Percentiles rank a stretch among this genome's conserved stretches.
Evolutionary conservation across 208 protist species (phyloP).

Genomic region (Zelonia costaricensis): DNA sequence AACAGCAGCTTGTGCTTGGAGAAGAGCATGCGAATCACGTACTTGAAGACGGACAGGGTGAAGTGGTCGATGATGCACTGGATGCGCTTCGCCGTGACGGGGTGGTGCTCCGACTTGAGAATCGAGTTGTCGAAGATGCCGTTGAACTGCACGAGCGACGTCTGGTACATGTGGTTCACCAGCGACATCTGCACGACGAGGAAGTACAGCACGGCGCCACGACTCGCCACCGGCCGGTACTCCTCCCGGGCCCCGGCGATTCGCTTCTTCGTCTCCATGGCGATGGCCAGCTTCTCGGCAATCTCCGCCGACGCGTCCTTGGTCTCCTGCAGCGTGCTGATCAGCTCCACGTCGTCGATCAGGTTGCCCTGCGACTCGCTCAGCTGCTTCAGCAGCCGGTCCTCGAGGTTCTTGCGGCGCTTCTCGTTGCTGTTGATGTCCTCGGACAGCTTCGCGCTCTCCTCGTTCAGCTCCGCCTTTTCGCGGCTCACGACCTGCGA

Average conservation of each 20-base stretch:
- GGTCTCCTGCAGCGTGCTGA: slow-evolving; percentile 96
- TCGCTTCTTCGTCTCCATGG: slow-evolving; percentile 95
- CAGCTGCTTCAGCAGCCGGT: slow-evolving; percentile 95
- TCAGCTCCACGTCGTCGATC: slow-evolving; percentile 95
- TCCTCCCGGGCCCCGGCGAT: slow-evolving; percentile 97
- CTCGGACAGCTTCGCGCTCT: slow-evolving; percentile 95
- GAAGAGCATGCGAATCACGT: slow-evolving; percentile 97
- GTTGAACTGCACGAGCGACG: slow-evolving; percentile 97
- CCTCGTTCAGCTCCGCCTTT: slow-evolving; percentile 97
- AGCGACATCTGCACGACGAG: slow-evolving; percentile 98
- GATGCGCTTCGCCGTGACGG: slow-evolving; percentile 95
- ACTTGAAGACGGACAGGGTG: slow-evolving; percentile 94
- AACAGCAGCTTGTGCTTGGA: slow-evolving; percentile 98
- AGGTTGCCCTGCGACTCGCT: slow-evolving; percentile 93
- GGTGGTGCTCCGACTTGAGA: slow-evolving; percentile 86
- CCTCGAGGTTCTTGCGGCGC: slow-evolving; percentile 93
- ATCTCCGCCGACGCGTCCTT: slow-evolving; percentile 97
- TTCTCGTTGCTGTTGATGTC: slow-evolving; percentile 97
- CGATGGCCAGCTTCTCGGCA: slow-evolving; percentile 95
- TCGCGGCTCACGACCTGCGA: slow-evolving; percentile 97
- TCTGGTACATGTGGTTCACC: slow-evolving; percentile 99
- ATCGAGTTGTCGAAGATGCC: slow-evolving; percentile 96
- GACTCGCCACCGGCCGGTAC: slow-evolving; percentile 96
- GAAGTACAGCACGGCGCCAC: slow-evolving; percentile 98
- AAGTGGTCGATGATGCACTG: slow-evolving; percentile 96